phyloP scores from a whole-genome alignment of 2,329 filamentous ascomycete species.

The Elsinoe arachidis region DNA sequence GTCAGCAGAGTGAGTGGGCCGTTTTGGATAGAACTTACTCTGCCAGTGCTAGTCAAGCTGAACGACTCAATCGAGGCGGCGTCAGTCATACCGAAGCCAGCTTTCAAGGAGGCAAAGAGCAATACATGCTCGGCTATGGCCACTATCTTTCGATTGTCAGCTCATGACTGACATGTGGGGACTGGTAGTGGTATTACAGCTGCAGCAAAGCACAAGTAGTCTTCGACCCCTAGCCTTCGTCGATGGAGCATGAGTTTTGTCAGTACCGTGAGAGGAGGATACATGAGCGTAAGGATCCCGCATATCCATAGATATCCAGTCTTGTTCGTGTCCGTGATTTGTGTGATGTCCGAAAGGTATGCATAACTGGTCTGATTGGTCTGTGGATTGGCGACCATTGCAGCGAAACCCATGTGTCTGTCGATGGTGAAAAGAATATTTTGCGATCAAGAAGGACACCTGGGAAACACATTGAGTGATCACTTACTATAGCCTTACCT shows the following conservation, averaged over 20 bases:
- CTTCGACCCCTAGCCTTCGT: background rate
- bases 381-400: background rate
- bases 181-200: background rate
- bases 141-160: background rate
- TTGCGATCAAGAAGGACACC: no score
- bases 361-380: background rate
- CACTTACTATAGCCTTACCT: no score
- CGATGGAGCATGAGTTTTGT: background rate
- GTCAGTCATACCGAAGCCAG: background rate
- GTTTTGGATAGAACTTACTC: background rate
- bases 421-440: no score
- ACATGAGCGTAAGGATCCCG: constrained; percentile 17
- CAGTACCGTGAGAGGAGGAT: constrained; percentile 14
- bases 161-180: background rate
- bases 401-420: background rate
- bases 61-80: background rate
- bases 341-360: constrained; percentile 15
- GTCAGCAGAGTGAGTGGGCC: background rate
- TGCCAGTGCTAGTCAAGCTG: background rate
- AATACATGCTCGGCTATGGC: background rate
- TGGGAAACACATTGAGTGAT: no score
- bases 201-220: background rate
- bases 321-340: constrained; percentile 15
- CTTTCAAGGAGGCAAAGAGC: background rate
- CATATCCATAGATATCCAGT: constrained; percentile 19